These are phyloP conservation scores for Periconia sp. DNA, from an alignment of 2,329 filamentous ascomycete species.

Conservation along the genomic window DNA sequence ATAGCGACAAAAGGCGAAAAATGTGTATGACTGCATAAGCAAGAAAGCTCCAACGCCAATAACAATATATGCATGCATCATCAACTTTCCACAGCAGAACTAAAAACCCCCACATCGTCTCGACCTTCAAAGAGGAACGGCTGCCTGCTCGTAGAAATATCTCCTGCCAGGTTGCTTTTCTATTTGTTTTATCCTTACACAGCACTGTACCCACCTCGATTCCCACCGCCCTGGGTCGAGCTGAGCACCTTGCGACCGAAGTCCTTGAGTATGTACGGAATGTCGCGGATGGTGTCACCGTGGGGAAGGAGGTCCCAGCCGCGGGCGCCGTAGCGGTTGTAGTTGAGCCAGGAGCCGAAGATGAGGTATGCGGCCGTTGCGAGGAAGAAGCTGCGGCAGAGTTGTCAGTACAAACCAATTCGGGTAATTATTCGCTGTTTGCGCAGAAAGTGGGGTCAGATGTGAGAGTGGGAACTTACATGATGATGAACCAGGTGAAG, in stretches of 20 bases:
- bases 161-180: too few species aligned
- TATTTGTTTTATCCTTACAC: constrained; percentile 58
- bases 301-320: constrained; percentile 96
- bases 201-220: constrained; percentile 89
- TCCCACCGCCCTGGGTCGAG: constrained; percentile 80
- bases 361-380: constrained; percentile 87
- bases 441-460: background rate
- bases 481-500: constrained; percentile 94
- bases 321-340: constrained; percentile 91
- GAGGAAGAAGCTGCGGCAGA: constrained; percentile 70
- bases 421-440: background rate
- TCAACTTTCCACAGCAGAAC: too few species aligned
- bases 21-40: too few species aligned
- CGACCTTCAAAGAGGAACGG: too few species aligned
- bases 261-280: constrained; percentile 91
- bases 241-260: constrained; percentile 78
- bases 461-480: constrained; percentile 60
- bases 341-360: constrained; percentile 98
- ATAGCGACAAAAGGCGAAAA: too few species aligned
- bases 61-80: too few species aligned
- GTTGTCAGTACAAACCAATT: constrained; percentile 10
- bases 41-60: too few species aligned
- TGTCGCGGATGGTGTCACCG: constrained; percentile 85
- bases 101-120: too few species aligned
- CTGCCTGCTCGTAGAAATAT: too few species aligned